phyloP scores from a whole-genome alignment of 2,329 filamentous ascomycete species.

The Cladophialophora immunda region DNA sequence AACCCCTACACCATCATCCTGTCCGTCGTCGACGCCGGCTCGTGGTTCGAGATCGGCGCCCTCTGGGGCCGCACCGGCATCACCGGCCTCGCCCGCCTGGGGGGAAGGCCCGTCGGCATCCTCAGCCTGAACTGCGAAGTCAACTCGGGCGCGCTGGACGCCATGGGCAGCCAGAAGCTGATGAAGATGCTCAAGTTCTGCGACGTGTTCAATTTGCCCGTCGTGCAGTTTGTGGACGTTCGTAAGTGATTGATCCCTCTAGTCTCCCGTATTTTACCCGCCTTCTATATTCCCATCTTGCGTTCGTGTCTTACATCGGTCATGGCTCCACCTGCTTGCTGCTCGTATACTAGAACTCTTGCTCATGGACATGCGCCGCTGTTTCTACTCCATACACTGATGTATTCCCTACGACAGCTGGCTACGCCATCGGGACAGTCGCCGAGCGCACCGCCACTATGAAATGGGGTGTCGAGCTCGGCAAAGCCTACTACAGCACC shows the following conservation, averaged over 20 bases:
- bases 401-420: slow-evolving; percentile 48
- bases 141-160: slow-evolving; percentile 68
- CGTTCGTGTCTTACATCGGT: no score
- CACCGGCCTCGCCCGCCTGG: slow-evolving; percentile 66
- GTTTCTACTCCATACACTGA: slow-evolving; percentile 8
- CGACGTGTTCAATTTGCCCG: slow-evolving; percentile 71
- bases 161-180: slow-evolving; percentile 68
- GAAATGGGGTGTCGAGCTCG: slow-evolving; percentile 69
- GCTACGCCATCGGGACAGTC: slow-evolving; percentile 70
- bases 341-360: background rate
- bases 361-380: no score
- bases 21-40: slow-evolving; percentile 63
- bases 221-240: slow-evolving; percentile 70
- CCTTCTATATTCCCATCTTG: background rate
- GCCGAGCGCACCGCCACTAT: slow-evolving; percentile 71
- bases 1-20: slow-evolving; percentile 66
- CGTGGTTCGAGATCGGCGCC: slow-evolving; percentile 71
- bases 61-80: slow-evolving; percentile 71
- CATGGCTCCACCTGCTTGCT: no score
- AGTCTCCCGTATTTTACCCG: background rate
- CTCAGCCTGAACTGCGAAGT: slow-evolving; percentile 69
- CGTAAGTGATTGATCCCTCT: slow-evolving; percentile 47
- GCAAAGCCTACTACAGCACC: slow-evolving; percentile 69
- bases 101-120: slow-evolving; percentile 66
- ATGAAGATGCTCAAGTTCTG: slow-evolving; percentile 68